Conservation (phyloP, 495 filamentous ascomycete genomes). For the Tuber magnatum region DNA sequence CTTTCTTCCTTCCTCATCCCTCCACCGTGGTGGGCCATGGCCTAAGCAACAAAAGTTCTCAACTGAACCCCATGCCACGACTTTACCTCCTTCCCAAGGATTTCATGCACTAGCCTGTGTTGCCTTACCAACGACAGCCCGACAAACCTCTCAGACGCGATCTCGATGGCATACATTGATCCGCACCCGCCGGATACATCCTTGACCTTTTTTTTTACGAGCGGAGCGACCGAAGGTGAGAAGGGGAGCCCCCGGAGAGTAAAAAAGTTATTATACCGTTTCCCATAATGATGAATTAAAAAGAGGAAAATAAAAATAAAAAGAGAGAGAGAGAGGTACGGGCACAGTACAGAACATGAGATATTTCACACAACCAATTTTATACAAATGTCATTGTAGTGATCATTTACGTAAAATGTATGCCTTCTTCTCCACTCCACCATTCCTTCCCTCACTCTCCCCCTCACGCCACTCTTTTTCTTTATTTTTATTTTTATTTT, state of each 20-base stretch:
- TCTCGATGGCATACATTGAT: constrained; percentile 69
- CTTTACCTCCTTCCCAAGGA: constrained; percentile 62
- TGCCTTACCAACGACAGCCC: constrained; percentile 62
- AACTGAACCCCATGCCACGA: constrained; percentile 70
- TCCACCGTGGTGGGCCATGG: constrained; percentile 28
- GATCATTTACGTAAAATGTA: constrained; percentile 32
- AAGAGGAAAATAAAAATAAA: not conserved
- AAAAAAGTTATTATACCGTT: not conserved
- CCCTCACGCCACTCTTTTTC: not conserved
- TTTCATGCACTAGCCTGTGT: constrained; percentile 62
- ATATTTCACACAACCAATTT: not conserved
- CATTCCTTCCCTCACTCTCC: not conserved
- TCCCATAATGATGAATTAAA: not conserved
- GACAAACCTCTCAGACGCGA: constrained; percentile 57
- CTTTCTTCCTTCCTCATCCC: not conserved
- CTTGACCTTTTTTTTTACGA: constrained; percentile 53
- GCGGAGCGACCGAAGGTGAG: not conserved
- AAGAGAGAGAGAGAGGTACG: not conserved
- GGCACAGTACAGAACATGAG: not conserved
- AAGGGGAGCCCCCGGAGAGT: not conserved
- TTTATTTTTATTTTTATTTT: not conserved
- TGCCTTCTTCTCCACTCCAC: not conserved
- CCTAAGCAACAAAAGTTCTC: constrained; percentile 45
- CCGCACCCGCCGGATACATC: constrained; percentile 74
- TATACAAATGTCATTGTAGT: not conserved